These are phyloP conservation scores for Cantharellus cinnabarinus DNA, from an alignment of 768 basidiomycete genomes.

Conservation along the genomic window DNA sequence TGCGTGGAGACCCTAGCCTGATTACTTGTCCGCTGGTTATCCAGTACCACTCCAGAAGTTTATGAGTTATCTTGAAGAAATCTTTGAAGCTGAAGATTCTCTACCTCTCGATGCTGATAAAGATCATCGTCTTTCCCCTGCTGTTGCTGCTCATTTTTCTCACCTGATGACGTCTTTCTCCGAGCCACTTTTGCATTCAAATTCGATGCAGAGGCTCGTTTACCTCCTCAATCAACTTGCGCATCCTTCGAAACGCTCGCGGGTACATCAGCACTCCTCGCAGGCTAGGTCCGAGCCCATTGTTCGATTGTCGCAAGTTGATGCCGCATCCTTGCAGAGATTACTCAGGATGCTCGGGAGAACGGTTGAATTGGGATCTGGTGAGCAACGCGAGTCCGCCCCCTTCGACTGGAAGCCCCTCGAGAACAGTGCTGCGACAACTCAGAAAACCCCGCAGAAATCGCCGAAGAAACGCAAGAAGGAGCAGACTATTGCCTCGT, in stretches of 20 bases:
- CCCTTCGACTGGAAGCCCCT: constrained; percentile 28
- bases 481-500: background rate
- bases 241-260: constrained; percentile 44
- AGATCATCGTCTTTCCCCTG: constrained; percentile 15
- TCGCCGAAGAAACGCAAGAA: background rate
- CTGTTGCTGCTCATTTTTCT: constrained; percentile 37
- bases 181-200: constrained; percentile 38
- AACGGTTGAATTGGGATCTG: constrained; percentile 39
- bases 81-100: constrained; percentile 64
- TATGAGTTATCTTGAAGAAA: constrained; percentile 52
- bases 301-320: constrained; percentile 41
- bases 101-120: constrained; percentile 34
- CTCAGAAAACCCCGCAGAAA: background rate
- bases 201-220: constrained; percentile 43
- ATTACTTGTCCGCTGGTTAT: background rate
- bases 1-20: background rate
- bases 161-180: constrained; percentile 33
- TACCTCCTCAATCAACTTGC: constrained; percentile 48
- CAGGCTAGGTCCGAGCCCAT: constrained; percentile 18
- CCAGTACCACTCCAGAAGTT: constrained; percentile 59
- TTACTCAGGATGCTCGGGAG: constrained; percentile 62
- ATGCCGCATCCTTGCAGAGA: constrained; percentile 37
- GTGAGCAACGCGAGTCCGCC: constrained; percentile 36
- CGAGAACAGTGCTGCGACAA: background rate
- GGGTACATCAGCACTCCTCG: constrained; percentile 18